Evolutionary conservation across 805 yeast genomes (phyloP), one percentile per base, ranked within the genome.

Genomic region (Candida boleticola): DNA sequence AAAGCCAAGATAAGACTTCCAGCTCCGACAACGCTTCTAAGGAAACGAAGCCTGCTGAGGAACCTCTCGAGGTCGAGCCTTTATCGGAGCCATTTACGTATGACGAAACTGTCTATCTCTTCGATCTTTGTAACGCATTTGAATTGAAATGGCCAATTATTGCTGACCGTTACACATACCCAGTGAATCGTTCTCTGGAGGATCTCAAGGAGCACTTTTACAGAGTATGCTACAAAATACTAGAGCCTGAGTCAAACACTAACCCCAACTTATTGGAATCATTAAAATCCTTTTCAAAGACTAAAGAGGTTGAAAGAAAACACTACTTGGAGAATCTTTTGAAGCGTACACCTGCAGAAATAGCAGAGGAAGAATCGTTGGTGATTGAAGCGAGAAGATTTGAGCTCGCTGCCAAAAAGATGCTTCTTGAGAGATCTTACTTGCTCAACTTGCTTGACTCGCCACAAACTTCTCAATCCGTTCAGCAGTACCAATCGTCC

Each of bases 301-400:
- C 75, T 5, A 81, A 79, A 49, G 99, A 93, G 60, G 46, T 75
- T 17, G 88, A 83, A 51, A 77, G 99, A 47, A 93, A 93, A 53
- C 77, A 77, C 39, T 92, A 92, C 57, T 64, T 93, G 36, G 83
- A 82, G 52, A 79, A 87, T 46, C 67, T 93, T 29, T 71, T 92
- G 33, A 80, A 81, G 29, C 71, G 99, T 51, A 81, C 92, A 2
- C 97, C 99, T 1, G 95, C 97, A 0, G 99, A 93, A 59, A 87
- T 93, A 35, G 98, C 98, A 0, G 99, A 93, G 66, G 99, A 93
- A 58, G 98, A 93, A 60, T 89, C 96, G 0, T 70, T 93, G 38
- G 87, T 93, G 9, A 82, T 92, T 23, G 99, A 93, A 59, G 95
- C 97, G 2, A 78, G 95, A 37, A 82, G 92, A 49, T 87, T 93